Evolutionary conservation across 306 rosid genomes (phyloP), one percentile per base, ranked within the genome.

Genomic region (Parietaria judaica): DNA sequence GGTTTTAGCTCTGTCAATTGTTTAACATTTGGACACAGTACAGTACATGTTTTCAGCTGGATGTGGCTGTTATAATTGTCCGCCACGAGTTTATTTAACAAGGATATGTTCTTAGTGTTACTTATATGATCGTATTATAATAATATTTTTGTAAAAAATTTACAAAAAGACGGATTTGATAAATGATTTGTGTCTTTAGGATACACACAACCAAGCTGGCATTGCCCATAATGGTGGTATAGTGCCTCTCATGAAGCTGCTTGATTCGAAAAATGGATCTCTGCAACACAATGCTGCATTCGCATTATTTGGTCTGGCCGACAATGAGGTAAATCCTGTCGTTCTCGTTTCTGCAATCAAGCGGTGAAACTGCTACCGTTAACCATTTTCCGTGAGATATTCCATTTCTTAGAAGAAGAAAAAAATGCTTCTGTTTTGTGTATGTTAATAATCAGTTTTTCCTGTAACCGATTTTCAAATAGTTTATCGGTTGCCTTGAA

Each of bases 191-290:
- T 65, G 16, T 56, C 12, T 60, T 23, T 57, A 88, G 96, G 96
- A 88, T 60, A 49, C 84, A 45, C 94, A 88, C 71, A 88, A 83
- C 77, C 94, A 88, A 79, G 96, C 96, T 67, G 96, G 94, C 63
- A 85, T 88, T 74, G 84, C 84, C 36, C 82, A 88, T 56, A 79
- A 70, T 71, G 96, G 96, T 56, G 96, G 90, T 70, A 79, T 88
- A 62, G 69, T 53, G 51, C 90, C 95, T 57, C 73, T 88, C 8
- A 69, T 88, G 43, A 65, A 73, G 66, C 85, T 85, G 68, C 74
- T 88, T 60, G 72, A 41, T 6, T 85, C 88, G 6, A 73, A 76
- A 65, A 73, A 69, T 45, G 67, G 36, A 51, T 54, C 77, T n/a
- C 38, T 83, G 64, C 89, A 85, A 68, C 88, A 83, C 56, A 79